Evolutionary conservation across 345 rosid species (phyloP).

Genomic region (Brassica carinata): DNA sequence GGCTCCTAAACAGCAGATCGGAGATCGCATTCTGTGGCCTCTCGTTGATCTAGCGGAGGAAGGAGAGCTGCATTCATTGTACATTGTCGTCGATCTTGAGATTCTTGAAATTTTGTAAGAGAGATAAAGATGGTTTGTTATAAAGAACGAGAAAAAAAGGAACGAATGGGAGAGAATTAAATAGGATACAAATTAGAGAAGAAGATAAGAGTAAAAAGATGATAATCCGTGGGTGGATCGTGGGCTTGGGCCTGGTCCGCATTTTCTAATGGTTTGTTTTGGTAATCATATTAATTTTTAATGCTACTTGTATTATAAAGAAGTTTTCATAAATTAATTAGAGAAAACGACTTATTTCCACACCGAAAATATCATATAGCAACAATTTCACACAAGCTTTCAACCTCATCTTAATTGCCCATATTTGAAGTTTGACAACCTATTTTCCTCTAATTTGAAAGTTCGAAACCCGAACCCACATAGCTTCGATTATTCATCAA

Average conservation of each 20-base stretch:
- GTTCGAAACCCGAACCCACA: neutral
- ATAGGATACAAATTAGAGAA: neutral
- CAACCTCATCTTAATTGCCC: neutral
- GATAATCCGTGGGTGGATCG: conserved; percentile 30
- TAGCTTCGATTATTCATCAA: neutral
- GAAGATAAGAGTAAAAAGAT: neutral
- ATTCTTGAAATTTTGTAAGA: neutral
- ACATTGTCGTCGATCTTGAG: conserved; percentile 19
- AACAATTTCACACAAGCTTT: neutral
- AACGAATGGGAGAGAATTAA: conserved; percentile 7
- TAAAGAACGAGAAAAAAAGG: neutral
- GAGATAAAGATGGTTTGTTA: neutral
- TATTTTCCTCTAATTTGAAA: neutral
- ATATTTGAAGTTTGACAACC: neutral
- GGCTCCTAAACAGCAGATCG: conserved; percentile 51
- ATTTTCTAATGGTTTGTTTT: neutral
- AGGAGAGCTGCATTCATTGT: conserved; percentile 40
- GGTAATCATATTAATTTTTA: neutral
- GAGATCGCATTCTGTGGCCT: conserved; percentile 32
- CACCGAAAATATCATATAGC: neutral
- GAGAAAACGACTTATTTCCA: neutral
- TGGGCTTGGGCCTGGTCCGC: conserved; percentile 35
- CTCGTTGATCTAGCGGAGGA: conserved; percentile 40
- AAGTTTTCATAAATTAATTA: too few species aligned
- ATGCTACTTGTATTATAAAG: neutral